Conservation (phyloP, 2,329 filamentous ascomycete species). For the Allantophomopsis cytisporea region DNA sequence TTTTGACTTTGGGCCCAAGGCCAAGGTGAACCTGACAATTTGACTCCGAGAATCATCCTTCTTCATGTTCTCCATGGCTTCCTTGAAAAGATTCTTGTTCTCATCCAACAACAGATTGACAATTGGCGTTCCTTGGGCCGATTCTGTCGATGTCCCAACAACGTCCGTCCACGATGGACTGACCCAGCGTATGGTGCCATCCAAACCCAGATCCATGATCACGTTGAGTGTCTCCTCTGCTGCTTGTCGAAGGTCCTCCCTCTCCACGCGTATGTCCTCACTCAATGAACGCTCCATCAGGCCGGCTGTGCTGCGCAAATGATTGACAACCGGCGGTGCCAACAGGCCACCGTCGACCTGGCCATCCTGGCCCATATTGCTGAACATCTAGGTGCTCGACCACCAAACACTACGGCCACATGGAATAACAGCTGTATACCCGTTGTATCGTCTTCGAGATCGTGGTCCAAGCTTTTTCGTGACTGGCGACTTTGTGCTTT, state of each 20-base stretch:
- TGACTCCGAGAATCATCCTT: conserved; percentile 88
- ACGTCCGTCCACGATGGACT: conserved; percentile 94
- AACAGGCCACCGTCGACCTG: conserved; percentile 7
- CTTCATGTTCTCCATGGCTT: conserved; percentile 78
- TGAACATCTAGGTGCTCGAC: no score
- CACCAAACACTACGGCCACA: no score
- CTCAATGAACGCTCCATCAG: conserved; percentile 57
- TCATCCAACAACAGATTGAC: conserved; percentile 67
- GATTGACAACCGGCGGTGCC: conserved; percentile 16
- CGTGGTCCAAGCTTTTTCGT: no score
- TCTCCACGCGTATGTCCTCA: conserved; percentile 83
- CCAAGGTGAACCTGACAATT: conserved; percentile 69
- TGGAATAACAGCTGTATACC: no score
- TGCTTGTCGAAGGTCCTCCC: conserved; percentile 86
- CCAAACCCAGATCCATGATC: conserved; percentile 84
- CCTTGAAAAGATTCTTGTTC: conserved; percentile 67
- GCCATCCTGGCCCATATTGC: no score
- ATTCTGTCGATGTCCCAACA: conserved; percentile 63
- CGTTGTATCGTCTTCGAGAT: no score
- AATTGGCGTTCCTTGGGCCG: conserved; percentile 64
- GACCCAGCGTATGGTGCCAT: conserved; percentile 87
- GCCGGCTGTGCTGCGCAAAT: conserved; percentile 15
- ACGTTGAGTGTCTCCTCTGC: conserved; percentile 95
- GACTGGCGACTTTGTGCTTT: no score
- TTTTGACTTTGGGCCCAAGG: conserved; percentile 55